Evolutionary conservation across 2,329 filamentous ascomycete genomes (phyloP), one percentile per base, ranked within the genome.

Genomic region (Fusarium longipes): DNA sequence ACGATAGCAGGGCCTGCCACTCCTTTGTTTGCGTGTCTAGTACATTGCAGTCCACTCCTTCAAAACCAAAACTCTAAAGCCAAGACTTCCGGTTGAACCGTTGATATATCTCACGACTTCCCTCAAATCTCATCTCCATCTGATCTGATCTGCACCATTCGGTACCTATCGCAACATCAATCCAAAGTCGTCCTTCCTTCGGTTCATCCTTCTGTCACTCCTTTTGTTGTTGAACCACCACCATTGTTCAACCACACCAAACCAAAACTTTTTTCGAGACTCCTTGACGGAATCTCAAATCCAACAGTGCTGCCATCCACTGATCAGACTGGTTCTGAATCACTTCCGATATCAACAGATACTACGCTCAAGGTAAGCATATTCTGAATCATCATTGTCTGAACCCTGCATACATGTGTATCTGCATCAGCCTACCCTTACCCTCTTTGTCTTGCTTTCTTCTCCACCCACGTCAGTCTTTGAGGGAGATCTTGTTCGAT

Each of bases 1-100:
- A 69, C 66, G 67, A 68, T 64, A 62, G 61, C 60, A 68, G 70
- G 71, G 65, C 58, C 58, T 70, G 65, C 61, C 69, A 70, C 61
- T 74, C 67, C 60, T 70, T 74, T 74, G 50, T 73, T 71, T 74
- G 73, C 72, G 72, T 76, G 74, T 76, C 67, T 71, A 69, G 57
- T 66, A 69, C 72, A 76, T 71, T 67, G 72, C 74, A 73, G 73
- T 76, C 73, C 74, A 76, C 68, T 76, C 74, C 71, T 76, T 73
- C 60, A 57, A 56, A 59, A 42, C 25, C 57, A 49, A 63, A 72
- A 70, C 60, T 68, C 55, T 50, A 70, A 69, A 70, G 49, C 48
- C 54, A 67, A 68, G 54, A 50, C 32, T 63, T 72, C 70, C 71
- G 70, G 70, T 67, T 72, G 71, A 74, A 72, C 70, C 70, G 62